Conservation (phyloP, 2,329 filamentous ascomycete species). For the Ophiocordyceps camponoti-saundersi region DNA sequence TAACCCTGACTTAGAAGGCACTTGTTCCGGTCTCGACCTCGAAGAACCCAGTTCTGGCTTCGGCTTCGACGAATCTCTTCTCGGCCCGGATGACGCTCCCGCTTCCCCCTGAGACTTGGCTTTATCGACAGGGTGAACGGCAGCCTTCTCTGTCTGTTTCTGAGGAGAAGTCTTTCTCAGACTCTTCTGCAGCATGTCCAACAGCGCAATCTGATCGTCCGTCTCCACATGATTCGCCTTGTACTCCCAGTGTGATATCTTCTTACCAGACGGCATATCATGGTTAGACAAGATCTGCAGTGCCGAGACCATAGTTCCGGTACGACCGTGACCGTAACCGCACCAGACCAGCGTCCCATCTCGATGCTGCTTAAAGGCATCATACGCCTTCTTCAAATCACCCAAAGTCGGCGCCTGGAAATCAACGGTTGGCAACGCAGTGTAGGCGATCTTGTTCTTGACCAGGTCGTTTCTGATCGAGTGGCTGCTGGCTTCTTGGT, state of each 20-base stretch:
- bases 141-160: neutral
- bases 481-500: neutral
- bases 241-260: neutral
- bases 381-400: neutral
- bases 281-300: constrained; percentile 1
- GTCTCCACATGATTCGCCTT: neutral
- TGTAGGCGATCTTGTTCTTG: neutral
- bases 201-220: neutral
- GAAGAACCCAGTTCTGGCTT: neutral
- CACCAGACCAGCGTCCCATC: constrained; percentile 3
- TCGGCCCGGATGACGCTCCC: too few species aligned
- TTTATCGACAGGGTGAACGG: neutral
- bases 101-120: too few species aligned
- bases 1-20: neutral
- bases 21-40: neutral
- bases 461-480: neutral
- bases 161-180: neutral
- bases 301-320: constrained; percentile 2
- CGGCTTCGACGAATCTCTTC: neutral
- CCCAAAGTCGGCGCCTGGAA: neutral
- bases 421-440: neutral
- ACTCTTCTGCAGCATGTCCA: neutral
- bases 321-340: constrained; percentile 4
- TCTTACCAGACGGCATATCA: neutral
- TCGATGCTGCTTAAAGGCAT: neutral